phyloP scores from a whole-genome alignment of 1,284 basidiomycete species.

The Blastosporella zonata region DNA sequence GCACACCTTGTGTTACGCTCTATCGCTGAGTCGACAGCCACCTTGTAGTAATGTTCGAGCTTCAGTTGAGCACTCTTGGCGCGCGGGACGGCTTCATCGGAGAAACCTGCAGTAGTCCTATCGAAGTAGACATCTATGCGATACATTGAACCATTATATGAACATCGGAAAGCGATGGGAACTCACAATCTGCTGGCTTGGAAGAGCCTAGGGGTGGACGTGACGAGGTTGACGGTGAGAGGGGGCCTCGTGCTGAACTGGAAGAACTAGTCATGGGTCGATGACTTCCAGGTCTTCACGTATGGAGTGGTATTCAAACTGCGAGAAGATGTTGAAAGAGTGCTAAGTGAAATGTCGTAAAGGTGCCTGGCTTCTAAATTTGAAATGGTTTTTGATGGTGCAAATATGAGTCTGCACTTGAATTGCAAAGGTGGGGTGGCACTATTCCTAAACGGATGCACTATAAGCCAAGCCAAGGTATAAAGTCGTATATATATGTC shows the following conservation, averaged over 20 bases:
- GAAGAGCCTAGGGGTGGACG: constrained; percentile 20
- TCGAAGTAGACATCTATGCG: constrained; percentile 78
- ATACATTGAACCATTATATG: not conserved
- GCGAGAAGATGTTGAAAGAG: not conserved
- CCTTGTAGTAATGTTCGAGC: constrained; percentile 89
- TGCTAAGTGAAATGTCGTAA: not conserved
- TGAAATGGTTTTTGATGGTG: not conserved
- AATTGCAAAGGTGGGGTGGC: no score
- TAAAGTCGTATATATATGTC: not conserved
- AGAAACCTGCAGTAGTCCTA: constrained; percentile 66
- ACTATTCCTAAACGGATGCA: no score
- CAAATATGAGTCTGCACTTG: no score
- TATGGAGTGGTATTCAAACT: not conserved
- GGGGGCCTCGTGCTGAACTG: constrained; percentile 18
- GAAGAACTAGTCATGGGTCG: constrained; percentile 14
- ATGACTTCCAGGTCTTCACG: not conserved
- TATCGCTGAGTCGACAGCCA: constrained; percentile 88
- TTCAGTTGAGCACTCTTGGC: constrained; percentile 89
- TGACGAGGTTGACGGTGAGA: constrained; percentile 52
- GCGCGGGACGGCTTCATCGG: constrained; percentile 72
- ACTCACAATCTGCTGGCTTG: constrained; percentile 33
- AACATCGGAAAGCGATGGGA: not conserved
- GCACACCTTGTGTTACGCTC: constrained; percentile 79
- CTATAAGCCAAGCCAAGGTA: not conserved
- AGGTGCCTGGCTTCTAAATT: not conserved